These are phyloP conservation scores for Aspergillus tamarii DNA, from an alignment of 2,329 filamentous ascomycete genomes.

Conservation along the genomic window DNA sequence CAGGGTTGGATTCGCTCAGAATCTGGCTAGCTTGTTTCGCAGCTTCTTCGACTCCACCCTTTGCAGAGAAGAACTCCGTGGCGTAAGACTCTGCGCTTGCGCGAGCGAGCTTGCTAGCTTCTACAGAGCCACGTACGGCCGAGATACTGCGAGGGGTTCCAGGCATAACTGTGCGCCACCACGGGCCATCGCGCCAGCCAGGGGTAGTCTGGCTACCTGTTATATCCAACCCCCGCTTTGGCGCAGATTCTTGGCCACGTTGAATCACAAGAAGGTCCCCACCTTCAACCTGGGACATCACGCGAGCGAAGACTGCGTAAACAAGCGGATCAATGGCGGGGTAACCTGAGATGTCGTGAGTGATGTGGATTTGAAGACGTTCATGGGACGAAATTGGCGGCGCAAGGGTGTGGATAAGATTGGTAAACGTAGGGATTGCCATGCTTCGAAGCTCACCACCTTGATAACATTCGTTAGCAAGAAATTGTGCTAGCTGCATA, in stretches of 20 bases:
- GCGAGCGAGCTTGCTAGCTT: constrained; percentile 88
- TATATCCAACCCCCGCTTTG: constrained; percentile 61
- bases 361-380: constrained; percentile 94
- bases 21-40: constrained; percentile 78
- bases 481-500: constrained; percentile 43
- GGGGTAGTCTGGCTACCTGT: constrained; percentile 45
- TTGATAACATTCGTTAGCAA: constrained; percentile 41
- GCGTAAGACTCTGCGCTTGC: constrained; percentile 89
- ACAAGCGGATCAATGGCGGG: constrained; percentile 92
- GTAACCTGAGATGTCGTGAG: constrained; percentile 92
- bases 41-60: constrained; percentile 79
- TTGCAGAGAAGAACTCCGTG: constrained; percentile 76
- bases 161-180: constrained; percentile 74
- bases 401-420: constrained; percentile 90
- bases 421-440: constrained; percentile 91
- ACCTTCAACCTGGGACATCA: constrained; percentile 99
- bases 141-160: constrained; percentile 73
- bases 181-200: constrained; percentile 89
- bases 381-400: constrained; percentile 97
- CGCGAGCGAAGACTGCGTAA: constrained; percentile 85
- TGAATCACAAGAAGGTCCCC: constrained; percentile 94
- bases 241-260: constrained; percentile 81
- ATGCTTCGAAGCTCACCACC: constrained; percentile 84
- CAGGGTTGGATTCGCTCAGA: constrained; percentile 82
- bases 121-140: constrained; percentile 75